Percentiles rank a stretch among this genome's conserved stretches.
Conservation (phyloP, 495 filamentous ascomycete species). For the Acidomyces sp. region DNA sequence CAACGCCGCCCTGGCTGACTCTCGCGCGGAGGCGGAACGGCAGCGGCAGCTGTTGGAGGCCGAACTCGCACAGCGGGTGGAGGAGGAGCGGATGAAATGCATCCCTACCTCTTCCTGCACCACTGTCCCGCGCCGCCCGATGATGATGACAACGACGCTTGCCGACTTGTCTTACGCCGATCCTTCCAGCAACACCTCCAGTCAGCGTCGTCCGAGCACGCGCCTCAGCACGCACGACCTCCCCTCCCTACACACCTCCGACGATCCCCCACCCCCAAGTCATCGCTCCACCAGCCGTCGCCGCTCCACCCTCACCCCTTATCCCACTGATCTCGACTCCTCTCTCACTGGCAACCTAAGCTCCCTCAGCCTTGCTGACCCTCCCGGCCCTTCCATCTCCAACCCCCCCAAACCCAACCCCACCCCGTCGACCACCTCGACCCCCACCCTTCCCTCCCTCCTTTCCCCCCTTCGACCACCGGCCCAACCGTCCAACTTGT, state of each 20-base stretch:
- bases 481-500: slow-evolving; percentile 92
- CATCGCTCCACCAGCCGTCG: slow-evolving; percentile 32
- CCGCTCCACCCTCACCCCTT: slow-evolving; percentile 31
- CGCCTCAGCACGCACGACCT: slow-evolving; percentile 22
- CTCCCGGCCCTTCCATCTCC: slow-evolving; percentile 22
- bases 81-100: slow-evolving; percentile 66
- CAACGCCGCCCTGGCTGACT: slow-evolving; percentile 45
- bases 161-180: slow-evolving; percentile 18
- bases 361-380: slow-evolving; percentile 16
- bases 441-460: slow-evolving; percentile 70
- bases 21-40: slow-evolving; percentile 49
- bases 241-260: slow-evolving; percentile 32
- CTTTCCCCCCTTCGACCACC: slow-evolving; percentile 77
- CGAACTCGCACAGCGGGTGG: slow-evolving; percentile 46
- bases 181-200: slow-evolving; percentile 15
- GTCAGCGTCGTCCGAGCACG: slow-evolving; percentile 10
- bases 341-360: not conserved
- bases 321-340: slow-evolving; percentile 22
- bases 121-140: too few species aligned
- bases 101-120: too few species aligned
- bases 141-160: too few species aligned
- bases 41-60: slow-evolving; percentile 57
- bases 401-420: slow-evolving; percentile 16
- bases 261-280: slow-evolving; percentile 29
- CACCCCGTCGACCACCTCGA: slow-evolving; percentile 50